These are phyloP conservation scores for Colletotrichum abscissum DNA, from an alignment of 2,329 filamentous ascomycete species.

Conservation along the genomic window DNA sequence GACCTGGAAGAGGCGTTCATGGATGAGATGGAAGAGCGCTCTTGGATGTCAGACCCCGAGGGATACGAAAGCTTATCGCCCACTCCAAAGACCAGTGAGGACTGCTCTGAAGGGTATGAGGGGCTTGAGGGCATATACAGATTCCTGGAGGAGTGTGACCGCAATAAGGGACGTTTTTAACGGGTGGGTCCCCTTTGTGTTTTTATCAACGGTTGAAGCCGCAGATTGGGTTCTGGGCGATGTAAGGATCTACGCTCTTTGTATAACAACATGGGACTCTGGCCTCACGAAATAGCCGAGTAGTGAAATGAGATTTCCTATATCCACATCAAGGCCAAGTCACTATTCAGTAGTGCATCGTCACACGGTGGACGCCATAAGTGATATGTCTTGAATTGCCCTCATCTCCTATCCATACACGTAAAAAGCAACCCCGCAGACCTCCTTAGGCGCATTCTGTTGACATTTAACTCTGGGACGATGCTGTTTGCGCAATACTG, in stretches of 20 bases:
- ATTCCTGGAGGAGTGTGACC: constrained; percentile 69
- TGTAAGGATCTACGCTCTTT: constrained; percentile 40
- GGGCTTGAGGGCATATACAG: constrained; percentile 68
- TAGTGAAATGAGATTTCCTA: constrained; percentile 36
- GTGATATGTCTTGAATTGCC: not conserved
- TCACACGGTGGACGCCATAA: not conserved
- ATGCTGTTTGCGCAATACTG: not conserved
- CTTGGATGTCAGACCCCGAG: constrained; percentile 60
- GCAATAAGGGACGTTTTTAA: constrained; percentile 48
- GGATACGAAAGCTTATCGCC: constrained; percentile 64
- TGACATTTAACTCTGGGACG: not conserved
- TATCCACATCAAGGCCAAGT: not conserved
- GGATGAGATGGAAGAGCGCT: constrained; percentile 56
- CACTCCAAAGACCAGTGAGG: constrained; percentile 50
- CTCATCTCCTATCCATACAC: not conserved
- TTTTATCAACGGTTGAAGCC: not conserved
- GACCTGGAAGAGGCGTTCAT: constrained; percentile 50
- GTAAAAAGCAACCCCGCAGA: not conserved
- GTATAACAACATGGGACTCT: constrained; percentile 14
- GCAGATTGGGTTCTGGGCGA: constrained; percentile 7
- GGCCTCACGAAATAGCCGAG: constrained; percentile 5
- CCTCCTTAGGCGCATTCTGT: not conserved
- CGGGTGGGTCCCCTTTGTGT: not conserved
- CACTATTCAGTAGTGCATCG: not conserved
- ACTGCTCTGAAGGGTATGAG: constrained; percentile 61